Percentiles rank a stretch among this genome's conserved stretches.
These are phyloP conservation scores for Soucietia sequanensis DNA, from an alignment of 805 yeast species.

Conservation along the genomic window DNA sequence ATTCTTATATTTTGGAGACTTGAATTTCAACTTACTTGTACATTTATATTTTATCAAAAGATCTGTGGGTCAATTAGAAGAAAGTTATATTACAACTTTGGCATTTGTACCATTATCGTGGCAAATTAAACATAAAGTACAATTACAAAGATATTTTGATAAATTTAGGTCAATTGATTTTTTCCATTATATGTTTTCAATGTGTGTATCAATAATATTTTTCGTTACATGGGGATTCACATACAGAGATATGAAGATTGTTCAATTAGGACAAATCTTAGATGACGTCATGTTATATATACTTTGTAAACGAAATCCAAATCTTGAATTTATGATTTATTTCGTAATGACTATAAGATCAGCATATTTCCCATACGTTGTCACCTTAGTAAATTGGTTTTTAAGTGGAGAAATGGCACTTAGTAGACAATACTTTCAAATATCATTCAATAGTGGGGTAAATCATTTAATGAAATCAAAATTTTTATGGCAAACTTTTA, in stretches of 20 bases:
- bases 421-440: conserved; percentile 2
- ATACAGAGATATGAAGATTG: conserved; percentile 11
- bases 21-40: conserved; percentile 20
- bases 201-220: conserved; percentile 22
- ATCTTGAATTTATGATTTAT: conserved; percentile 17
- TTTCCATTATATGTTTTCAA: conserved; percentile 24
- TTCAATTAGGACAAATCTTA: conserved; percentile 23
- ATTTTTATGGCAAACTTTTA: conserved; percentile 11
- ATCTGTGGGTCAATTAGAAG: conserved; percentile 25
- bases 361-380: conserved; percentile 19
- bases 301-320: conserved; percentile 28
- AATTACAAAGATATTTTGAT: conserved; percentile 13
- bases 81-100: conserved; percentile 13
- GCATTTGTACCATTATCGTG: conserved; percentile 21
- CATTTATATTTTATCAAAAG: conserved; percentile 16
- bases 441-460: conserved; percentile 6
- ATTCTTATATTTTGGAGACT: conserved; percentile 31
- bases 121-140: conserved; percentile 12
- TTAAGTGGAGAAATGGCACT: not conserved
- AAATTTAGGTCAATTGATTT: conserved; percentile 27
- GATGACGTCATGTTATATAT: conserved; percentile 26
- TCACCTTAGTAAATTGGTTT: conserved; percentile 6
- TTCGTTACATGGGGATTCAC: conserved; percentile 15
- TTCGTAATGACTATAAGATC: conserved; percentile 20
- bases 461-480: conserved; percentile 8